Evolutionary conservation across 2,329 filamentous ascomycete genomes (phyloP), one percentile per base, ranked within the genome.

Genomic region (Aspergillus thermomutatus): DNA sequence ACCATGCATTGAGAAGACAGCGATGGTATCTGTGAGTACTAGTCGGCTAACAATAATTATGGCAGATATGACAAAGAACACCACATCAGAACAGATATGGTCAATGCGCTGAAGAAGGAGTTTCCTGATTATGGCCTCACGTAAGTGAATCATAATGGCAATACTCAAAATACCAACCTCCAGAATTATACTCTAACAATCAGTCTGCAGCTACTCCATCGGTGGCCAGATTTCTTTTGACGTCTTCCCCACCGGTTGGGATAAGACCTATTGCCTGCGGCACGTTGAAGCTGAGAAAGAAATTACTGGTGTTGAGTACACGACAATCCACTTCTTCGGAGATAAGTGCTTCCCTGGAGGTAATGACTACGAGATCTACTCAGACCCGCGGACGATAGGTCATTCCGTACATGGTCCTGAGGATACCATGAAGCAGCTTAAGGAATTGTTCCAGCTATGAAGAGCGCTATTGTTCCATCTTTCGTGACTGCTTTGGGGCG

Each of bases 141-240:
- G 84, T 95, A 77, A 75, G 88, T 83, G n/a, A 26, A 23, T 26
- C 6, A 40, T 14, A 23, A 40, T n/a, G 4, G 28, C 17, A n/a
- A 11, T 40, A 17, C 3, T 1, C 7, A 40, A 23, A 3, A n/a
- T 8, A 26, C 23, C 26, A 3, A 8, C 25, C 11, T 27, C 31
- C 31, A 3, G 10, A 28, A 19, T 10, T 26, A 45, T 49, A 52
- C 37, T 3, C 28, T 57, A 40, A 31, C 41, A 31, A 57, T 34
- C 31, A 7, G 40, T 45, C 41, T 50, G 60, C 59, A 92, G 90
- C 45, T 97, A 89, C 82, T 93, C 91, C 61, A 96, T 99, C 68
- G 94, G 94, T 66, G 94, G 94, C 53, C 91, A 97, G 73, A 97
- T 99, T 77, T 97, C 92, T 58, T 99, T 99, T 75, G 94, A 99